These are phyloP conservation scores for Phytophthora pinifolia DNA, from an alignment of 352 stramenopile genomes.

Conservation along the genomic window DNA sequence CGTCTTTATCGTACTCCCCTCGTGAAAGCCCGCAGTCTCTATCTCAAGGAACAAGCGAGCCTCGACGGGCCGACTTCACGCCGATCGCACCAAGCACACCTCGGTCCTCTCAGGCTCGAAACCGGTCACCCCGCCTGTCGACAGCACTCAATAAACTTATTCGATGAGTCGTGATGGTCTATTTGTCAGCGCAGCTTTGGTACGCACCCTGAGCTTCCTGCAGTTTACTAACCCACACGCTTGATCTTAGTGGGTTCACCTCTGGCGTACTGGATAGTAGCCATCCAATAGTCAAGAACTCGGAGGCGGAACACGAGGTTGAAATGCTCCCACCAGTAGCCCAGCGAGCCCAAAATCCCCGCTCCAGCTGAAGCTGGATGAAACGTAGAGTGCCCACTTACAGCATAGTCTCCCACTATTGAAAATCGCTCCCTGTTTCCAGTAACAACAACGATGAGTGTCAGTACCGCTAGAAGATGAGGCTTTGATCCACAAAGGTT, in stretches of 20 bases:
- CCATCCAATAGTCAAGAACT: conserved; percentile 58
- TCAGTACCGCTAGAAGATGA: conserved; percentile 4
- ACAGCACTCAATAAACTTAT: conserved; percentile 49
- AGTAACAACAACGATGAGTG: not conserved
- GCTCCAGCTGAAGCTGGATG: conserved; percentile 23
- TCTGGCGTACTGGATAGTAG: conserved; percentile 37
- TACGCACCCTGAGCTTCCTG: not conserved
- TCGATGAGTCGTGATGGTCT: conserved; percentile 18
- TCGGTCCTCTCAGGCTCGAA: conserved; percentile 49
- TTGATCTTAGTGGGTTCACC: conserved; percentile 45
- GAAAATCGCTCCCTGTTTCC: conserved; percentile 65
- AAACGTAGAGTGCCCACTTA: conserved; percentile 58
- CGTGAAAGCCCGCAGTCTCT: conserved; percentile 20
- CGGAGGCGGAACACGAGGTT: conserved; percentile 63
- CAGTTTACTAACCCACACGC: conserved; percentile 22
- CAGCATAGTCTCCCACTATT: conserved; percentile 73
- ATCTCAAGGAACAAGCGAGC: conserved; percentile 17
- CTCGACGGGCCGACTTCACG: conserved; percentile 30
- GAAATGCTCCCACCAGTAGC: conserved; percentile 69
- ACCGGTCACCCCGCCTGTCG: conserved; percentile 45
- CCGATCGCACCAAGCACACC: conserved; percentile 34
- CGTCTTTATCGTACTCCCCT: conserved; percentile 20
- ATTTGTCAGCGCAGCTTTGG: conserved; percentile 1
- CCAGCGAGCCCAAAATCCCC: conserved; percentile 23
- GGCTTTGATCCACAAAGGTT: not conserved